Evolutionary conservation across 1,284 basidiomycete genomes (phyloP), one percentile per base, ranked within the genome.

Genomic region (Schizopora paradoxa): DNA sequence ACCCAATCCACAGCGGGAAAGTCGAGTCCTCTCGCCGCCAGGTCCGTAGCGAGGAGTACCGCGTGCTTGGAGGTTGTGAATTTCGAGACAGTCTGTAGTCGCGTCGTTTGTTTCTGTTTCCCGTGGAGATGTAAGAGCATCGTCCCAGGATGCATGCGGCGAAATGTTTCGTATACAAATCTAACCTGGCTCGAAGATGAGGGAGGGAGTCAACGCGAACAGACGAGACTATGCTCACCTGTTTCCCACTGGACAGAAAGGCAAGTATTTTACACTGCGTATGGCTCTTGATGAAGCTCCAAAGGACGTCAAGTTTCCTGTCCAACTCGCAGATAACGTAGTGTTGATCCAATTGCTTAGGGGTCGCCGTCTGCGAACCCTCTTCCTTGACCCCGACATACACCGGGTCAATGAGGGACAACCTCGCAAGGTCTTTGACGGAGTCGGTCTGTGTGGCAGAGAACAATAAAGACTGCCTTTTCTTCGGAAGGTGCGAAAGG

Each of bases 1-100:
- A 99, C 95, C 95, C 96, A 99, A 64, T 97, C 91, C 21, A 99
- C 86, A 0, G 89, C 79, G 2, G 96, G 94, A 63, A 99, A 99
- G 66, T 99, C 96, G 48, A 99, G 74, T 10, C 95, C 95, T 47
- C 96, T 82, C 2, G 95, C 93, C 21, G 96, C 95, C 55, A 99
- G 88, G 63, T 99, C 95, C n/a, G 95, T 99, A 26, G 92, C 91
- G 58, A 97, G 85, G 27, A 96, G 72, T 4, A 94, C 77, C 0
- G 90, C 86, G 51, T 90, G 79, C 54, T 84, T 82, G 44, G 82
- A 82, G 1, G 77, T 70, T 2, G 84, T 86, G 66, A 94, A 97
- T 44, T 82, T 82, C 52, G 79, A 74, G 62, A 91, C 95, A 64
- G 87, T 87, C 41, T 76, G 72, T 47, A 98, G 68, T 33, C 96